phyloP scores from a whole-genome alignment of 1,139 yeast genomes.

The Candida gigantensis region DNA sequence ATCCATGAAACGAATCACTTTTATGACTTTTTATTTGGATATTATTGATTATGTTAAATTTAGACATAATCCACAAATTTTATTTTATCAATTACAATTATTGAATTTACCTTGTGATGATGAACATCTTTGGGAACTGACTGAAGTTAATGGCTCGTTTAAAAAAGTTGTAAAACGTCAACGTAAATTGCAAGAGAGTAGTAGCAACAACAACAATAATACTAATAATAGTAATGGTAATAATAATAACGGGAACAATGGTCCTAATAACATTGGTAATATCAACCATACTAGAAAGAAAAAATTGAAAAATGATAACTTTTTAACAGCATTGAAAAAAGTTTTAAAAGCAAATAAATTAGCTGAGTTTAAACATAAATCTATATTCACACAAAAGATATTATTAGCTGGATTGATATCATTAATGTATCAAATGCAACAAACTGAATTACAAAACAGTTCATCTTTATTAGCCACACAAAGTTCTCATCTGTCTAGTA shows the following conservation, averaged over 20 bases:
- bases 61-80: conserved; percentile 69
- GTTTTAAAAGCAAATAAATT: conserved; percentile 27
- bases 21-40: conserved; percentile 79
- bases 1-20: conserved; percentile 73
- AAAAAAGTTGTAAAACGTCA: conserved; percentile 41
- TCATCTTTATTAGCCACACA: conserved; percentile 39
- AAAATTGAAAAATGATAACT: conserved; percentile 23
- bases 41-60: conserved; percentile 78
- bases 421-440: conserved; percentile 73
- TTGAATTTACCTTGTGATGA: conserved; percentile 77
- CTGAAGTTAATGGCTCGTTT: conserved; percentile 42
- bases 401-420: conserved; percentile 71
- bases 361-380: conserved; percentile 16
- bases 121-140: conserved; percentile 64
- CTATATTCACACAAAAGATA: conserved; percentile 60
- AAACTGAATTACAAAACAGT: conserved; percentile 59
- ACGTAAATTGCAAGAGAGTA: conserved; percentile 25
- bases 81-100: conserved; percentile 72
- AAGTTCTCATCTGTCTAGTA: conserved; percentile 22
- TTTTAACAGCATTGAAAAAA: conserved; percentile 36
- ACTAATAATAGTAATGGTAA: not conserved
- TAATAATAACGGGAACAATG: conserved; percentile 7
- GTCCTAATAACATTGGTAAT: not conserved
- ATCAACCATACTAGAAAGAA: conserved; percentile 6
- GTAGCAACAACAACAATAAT: not conserved